Evolutionary conservation across 768 basidiomycete genomes (phyloP), one percentile per base, ranked within the genome.

Genomic region (Udeniomyces megalosporus): DNA sequence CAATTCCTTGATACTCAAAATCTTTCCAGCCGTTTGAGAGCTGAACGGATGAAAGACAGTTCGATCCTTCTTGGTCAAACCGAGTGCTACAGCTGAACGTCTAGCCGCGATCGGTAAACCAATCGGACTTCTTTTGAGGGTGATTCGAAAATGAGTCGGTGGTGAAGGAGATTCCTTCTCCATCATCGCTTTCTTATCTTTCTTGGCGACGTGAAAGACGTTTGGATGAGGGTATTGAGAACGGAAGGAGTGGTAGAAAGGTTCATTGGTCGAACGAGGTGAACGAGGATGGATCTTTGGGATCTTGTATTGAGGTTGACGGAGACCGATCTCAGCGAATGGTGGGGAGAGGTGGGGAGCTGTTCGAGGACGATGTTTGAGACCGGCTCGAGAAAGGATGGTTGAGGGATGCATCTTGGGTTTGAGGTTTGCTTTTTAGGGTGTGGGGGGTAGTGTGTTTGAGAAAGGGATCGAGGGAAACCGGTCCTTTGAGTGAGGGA

Each of bases 1-100:
- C 48, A 96, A 76, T 75, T 96, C 91, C 78, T 95, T 96, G 61
- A 95, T 82, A 26, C 75, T 75, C 52, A 96, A 77, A 54, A 95
- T 90, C 73, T 87, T 86, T 15, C 92, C 91, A 0, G 88, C 90
- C 3, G 80, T 78, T 61, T 84, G 83, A 0, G 83, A 82, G 0
- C 79, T 78, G 69, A 86, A 84, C 3, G 78, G 77, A 68, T 86
- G 84, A 70, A 86, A 88, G 34, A 92, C 88, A 0, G 84, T 89
- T 72, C 89, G 85, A 76, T 85, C 80, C 44, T 89, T 81, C 72
- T 86, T 83, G 45, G 63, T 48, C 55, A 96, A 77, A 1, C 91
- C 91, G 2, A 96, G 81, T 0, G 88, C 80, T n/a, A 79, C 78
- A 49, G 92, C 78, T 0, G 90, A 92, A 51, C 78, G 82, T 70